Conservation (phyloP, 495 filamentous ascomycete species). For the Penicillium mononematosum region DNA sequence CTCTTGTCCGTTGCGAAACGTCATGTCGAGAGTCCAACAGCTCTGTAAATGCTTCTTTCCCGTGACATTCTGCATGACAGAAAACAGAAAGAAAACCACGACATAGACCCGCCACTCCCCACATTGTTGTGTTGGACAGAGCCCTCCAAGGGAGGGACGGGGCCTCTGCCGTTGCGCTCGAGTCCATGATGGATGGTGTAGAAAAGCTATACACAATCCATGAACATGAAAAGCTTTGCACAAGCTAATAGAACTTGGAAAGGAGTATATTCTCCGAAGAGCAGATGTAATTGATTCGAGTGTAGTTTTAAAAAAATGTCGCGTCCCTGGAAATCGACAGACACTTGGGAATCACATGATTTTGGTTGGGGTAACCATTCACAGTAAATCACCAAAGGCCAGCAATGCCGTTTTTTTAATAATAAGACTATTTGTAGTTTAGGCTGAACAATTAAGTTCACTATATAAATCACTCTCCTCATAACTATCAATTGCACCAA, state of each 20-base stretch:
- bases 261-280: not conserved
- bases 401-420: not conserved
- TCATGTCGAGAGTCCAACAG: slow-evolving; percentile 71
- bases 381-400: not conserved
- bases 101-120: slow-evolving; percentile 45
- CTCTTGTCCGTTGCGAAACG: slow-evolving; percentile 64
- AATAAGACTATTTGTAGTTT: not conserved
- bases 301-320: slow-evolving; percentile 4
- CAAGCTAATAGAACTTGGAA: slow-evolving; percentile 9
- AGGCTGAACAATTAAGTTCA: not conserved
- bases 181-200: slow-evolving; percentile 38
- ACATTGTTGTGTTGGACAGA: slow-evolving; percentile 43
- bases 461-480: too few species aligned
- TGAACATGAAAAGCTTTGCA: too few species aligned
- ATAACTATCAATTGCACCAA: not conserved
- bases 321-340: slow-evolving; percentile 14
- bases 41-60: slow-evolving; percentile 72
- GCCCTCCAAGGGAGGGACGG: slow-evolving; percentile 47
- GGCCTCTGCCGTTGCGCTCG: slow-evolving; percentile 41
- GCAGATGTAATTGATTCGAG: not conserved
- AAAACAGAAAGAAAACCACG: slow-evolving; percentile 46
- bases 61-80: slow-evolving; percentile 59
- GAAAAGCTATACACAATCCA: slow-evolving; percentile 29
- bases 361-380: slow-evolving; percentile 21
- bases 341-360: slow-evolving; percentile 28